Percentiles rank a stretch among this genome's conserved stretches.
These are phyloP conservation scores for Botrytis fabae DNA, from an alignment of 2,329 filamentous ascomycete genomes.

Conservation along the genomic window DNA sequence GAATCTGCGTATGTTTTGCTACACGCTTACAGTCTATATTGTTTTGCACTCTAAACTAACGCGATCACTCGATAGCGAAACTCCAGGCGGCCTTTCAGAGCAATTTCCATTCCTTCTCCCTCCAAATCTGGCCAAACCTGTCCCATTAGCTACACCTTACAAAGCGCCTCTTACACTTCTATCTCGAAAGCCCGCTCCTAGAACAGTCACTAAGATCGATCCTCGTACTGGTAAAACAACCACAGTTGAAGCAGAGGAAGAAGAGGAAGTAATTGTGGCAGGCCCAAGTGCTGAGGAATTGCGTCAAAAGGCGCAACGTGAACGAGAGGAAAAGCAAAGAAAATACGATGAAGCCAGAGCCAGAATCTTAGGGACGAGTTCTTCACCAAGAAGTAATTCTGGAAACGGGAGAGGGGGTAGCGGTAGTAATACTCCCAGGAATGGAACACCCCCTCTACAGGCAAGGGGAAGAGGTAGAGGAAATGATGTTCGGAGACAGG, in stretches of 20 bases:
- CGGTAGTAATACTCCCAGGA: slow-evolving; percentile 51
- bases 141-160: slow-evolving; percentile 67
- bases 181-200: slow-evolving; percentile 72
- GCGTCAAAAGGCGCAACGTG: slow-evolving; percentile 72
- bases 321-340: slow-evolving; percentile 85
- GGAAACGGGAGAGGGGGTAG: slow-evolving; percentile 21
- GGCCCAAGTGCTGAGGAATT: slow-evolving; percentile 74
- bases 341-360: slow-evolving; percentile 87
- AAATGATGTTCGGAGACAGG: slow-evolving; percentile 40
- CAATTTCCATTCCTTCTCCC: slow-evolving; percentile 65
- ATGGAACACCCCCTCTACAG: slow-evolving; percentile 60
- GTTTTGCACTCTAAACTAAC: neutral
- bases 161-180: slow-evolving; percentile 83
- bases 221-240: slow-evolving; percentile 51
- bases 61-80: slow-evolving; percentile 49
- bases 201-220: slow-evolving; percentile 59
- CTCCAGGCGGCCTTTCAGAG: slow-evolving; percentile 63
- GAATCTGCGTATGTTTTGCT: slow-evolving; percentile 69
- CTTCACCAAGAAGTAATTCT: slow-evolving; percentile 44
- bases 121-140: slow-evolving; percentile 17
- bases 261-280: slow-evolving; percentile 61
- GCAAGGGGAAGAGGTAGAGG: slow-evolving; percentile 49
- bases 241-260: slow-evolving; percentile 59
- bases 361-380: slow-evolving; percentile 72
- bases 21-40: neutral